phyloP scores from a whole-genome alignment of 345 rosid genomes.

The Theobroma cacao region DNA sequence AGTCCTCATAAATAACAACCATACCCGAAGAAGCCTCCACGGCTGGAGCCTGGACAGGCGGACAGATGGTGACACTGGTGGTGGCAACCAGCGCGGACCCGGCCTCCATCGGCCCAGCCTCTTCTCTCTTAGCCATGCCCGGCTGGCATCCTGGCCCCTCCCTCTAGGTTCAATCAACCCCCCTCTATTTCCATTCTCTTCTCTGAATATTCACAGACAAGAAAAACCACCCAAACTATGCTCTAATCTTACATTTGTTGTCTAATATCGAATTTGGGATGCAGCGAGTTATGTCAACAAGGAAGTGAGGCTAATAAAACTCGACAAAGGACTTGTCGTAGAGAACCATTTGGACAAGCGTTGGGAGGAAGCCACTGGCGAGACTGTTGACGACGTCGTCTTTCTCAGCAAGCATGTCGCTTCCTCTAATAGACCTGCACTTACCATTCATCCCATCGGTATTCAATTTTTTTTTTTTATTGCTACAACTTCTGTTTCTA shows the following conservation, averaged over 20 bases:
- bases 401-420: constrained; percentile 44
- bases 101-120: constrained; percentile 41
- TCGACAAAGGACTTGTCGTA: constrained; percentile 26
- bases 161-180: constrained; percentile 18
- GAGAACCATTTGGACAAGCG: constrained; percentile 36
- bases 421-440: constrained; percentile 39
- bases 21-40: background rate
- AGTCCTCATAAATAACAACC: background rate
- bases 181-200: background rate
- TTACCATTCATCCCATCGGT: constrained; percentile 44
- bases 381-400: constrained; percentile 37
- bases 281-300: constrained; percentile 22
- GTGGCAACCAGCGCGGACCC: constrained; percentile 40
- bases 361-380: constrained; percentile 47
- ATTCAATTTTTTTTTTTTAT: background rate
- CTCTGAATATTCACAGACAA: no score
- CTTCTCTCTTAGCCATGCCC: constrained; percentile 35
- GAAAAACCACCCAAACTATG: no score
- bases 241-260: background rate
- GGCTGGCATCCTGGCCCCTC: constrained; percentile 30
- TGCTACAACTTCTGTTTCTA: background rate
- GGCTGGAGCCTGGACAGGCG: background rate
- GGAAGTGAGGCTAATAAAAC: constrained; percentile 30
- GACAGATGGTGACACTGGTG: constrained; percentile 37
- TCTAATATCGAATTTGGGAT: constrained; percentile 6